Conservation (phyloP, 2,329 filamentous ascomycete genomes). For the Blastomyces gilchristii region DNA sequence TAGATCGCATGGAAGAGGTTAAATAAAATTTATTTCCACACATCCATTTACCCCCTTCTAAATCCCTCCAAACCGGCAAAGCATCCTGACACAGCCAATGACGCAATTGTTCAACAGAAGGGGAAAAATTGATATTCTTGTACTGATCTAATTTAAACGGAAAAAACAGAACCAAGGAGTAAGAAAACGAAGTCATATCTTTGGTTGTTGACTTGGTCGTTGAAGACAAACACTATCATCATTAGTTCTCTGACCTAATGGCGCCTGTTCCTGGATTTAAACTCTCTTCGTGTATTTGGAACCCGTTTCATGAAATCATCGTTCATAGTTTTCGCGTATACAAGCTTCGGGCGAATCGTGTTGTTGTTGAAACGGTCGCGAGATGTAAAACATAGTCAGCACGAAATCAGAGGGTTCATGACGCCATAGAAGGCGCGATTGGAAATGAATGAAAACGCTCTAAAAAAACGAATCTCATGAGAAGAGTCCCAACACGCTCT, state of each 20-base stretch:
- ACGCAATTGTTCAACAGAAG: neutral
- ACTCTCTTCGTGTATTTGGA: neutral
- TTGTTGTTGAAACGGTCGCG: slow-evolving; percentile 11
- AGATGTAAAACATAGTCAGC: neutral
- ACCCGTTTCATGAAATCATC: slow-evolving; percentile 20
- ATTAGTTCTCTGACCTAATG: neutral
- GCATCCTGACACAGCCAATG: neutral
- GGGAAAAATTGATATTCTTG: neutral
- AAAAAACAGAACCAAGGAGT: neutral
- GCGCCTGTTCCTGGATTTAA: neutral
- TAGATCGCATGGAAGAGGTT: neutral
- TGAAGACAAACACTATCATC: slow-evolving; percentile 16
- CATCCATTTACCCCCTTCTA: neutral
- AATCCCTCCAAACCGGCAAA: neutral
- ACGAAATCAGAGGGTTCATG: neutral
- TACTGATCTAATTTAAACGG: neutral
- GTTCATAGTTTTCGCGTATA: slow-evolving; percentile 44
- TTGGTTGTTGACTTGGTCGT: slow-evolving; percentile 13
- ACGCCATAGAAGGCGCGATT: neutral
- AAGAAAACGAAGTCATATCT: neutral
- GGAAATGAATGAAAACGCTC: neutral
- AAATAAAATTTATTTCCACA: neutral
- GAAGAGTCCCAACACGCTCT: neutral
- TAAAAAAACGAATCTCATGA: neutral
- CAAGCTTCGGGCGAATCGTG: slow-evolving; percentile 3